phyloP scores from a whole-genome alignment of 1,139 yeast species.

The Lodderomyces theae region DNA sequence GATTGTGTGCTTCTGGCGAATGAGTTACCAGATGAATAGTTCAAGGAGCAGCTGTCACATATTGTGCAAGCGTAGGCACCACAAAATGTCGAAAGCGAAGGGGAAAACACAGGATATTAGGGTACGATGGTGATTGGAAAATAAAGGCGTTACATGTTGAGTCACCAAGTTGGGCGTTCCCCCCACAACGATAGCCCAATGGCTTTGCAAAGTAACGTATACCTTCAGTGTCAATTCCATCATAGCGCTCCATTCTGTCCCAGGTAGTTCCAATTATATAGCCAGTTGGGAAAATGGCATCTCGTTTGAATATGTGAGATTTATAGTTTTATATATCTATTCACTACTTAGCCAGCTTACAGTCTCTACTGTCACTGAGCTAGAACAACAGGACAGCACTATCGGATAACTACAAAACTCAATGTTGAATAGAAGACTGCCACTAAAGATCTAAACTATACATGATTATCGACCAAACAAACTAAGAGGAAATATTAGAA shows the following conservation, averaged over 20 bases:
- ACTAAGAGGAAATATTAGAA: neutral
- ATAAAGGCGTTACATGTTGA: slow-evolving; percentile 13
- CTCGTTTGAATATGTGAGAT: slow-evolving; percentile 39
- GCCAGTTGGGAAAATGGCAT: slow-evolving; percentile 41
- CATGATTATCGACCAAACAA: neutral
- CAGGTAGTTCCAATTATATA: slow-evolving; percentile 45
- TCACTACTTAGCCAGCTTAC: too few species aligned
- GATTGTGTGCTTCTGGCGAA: neutral
- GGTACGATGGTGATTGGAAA: too few species aligned
- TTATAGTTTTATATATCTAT: too few species aligned
- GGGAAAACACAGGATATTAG: too few species aligned
- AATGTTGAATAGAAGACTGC: too few species aligned
- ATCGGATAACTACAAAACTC: too few species aligned
- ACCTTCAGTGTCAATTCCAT: slow-evolving; percentile 52
- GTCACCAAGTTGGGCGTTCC: slow-evolving; percentile 38
- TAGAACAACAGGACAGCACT: too few species aligned
- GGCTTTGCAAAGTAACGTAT: slow-evolving; percentile 43
- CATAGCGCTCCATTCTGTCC: slow-evolving; percentile 46
- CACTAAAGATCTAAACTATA: too few species aligned
- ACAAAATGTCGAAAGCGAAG: too few species aligned
- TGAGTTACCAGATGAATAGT: neutral
- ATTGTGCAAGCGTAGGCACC: too few species aligned
- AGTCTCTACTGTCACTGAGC: too few species aligned
- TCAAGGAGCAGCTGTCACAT: too few species aligned
- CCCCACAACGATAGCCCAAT: slow-evolving; percentile 43